Base-by-base conservation (phyloP, 345 rosid species). In the Pistacia vera region DNA sequence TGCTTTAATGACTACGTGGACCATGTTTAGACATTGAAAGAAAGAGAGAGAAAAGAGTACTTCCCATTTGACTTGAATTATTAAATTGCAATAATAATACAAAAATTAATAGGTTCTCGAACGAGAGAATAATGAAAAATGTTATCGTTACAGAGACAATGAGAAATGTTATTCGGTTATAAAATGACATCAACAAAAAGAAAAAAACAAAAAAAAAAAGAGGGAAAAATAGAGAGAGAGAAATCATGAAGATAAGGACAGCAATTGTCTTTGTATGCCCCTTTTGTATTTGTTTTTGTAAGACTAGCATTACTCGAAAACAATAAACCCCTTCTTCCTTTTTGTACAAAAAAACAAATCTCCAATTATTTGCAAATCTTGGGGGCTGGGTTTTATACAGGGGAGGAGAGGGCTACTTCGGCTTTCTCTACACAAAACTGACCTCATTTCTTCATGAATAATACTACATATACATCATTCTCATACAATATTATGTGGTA, bases 251-350 rank as follows among this genome's bases (percentile, higher is more conserved):
- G 22, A 22, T 22, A 22, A 22, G 22, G 22, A 7, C 0, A 63
- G 66, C 52, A 22, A 22, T 22, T 22, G 0, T 22, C 22, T 22
- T 22, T 22, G 22, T 22, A 22, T 22, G 0, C 0, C 22, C 22
- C 22, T 22, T 22, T 22, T 22, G 22, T 22, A 22, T 22, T 22
- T 22, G 22, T 22, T 22, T 22, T 22, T 22, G 22, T 22, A 22
- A 22, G 22, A 22, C 0, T 22, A 22, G 22, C 22, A 22, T 22
- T 22, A 22, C 22, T 22, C 22, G 22, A 25, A 69, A 79, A 67
- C 46, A 76, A 52, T 41, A 77, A 86, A 89, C 89, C 90, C 80
- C 94, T 79, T 90, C 90, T 82, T 86, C 94, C 89, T 75, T 75
- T 41, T 76, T 63, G 46, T 71, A 65, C 55, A 76, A 72, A 76